phyloP scores from a whole-genome alignment of 805 yeast species.

The Nakazawaea holstii region DNA sequence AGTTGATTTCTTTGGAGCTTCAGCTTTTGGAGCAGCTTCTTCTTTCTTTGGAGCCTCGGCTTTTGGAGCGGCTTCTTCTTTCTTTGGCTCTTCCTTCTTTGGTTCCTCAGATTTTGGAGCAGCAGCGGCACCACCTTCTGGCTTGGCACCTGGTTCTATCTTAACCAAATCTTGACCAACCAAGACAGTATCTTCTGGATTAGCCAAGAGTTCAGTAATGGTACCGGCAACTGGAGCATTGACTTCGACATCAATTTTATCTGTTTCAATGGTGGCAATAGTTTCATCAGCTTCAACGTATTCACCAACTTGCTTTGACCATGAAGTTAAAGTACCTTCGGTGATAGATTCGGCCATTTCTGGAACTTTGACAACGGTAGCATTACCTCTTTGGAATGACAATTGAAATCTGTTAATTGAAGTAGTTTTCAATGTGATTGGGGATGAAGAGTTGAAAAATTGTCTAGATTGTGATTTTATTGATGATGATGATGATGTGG shows the following conservation, averaged over 20 bases:
- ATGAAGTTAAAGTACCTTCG: slow-evolving; percentile 83
- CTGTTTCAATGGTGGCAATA: slow-evolving; percentile 96
- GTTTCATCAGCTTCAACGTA: slow-evolving; percentile 82
- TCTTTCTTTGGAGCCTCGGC: slow-evolving; percentile 23
- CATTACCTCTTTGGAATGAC: slow-evolving; percentile 19
- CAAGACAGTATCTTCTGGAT: slow-evolving; percentile 87
- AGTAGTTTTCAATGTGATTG: neutral
- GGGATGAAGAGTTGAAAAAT: neutral
- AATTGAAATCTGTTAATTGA: slow-evolving; percentile 2
- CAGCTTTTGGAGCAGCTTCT: slow-evolving; percentile 17
- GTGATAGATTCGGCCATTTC: slow-evolving; percentile 98
- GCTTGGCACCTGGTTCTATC: slow-evolving; percentile 76
- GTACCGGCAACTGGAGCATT: slow-evolving; percentile 93
- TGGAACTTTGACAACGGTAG: slow-evolving; percentile 76
- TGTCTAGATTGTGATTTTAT: neutral
- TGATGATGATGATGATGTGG: neutral
- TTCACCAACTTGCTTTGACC: slow-evolving; percentile 77
- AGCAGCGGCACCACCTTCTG: slow-evolving; percentile 45
- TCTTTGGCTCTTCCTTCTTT: too few species aligned
- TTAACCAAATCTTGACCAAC: slow-evolving; percentile 91
- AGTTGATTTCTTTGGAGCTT: slow-evolving; percentile 17
- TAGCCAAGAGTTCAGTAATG: slow-evolving; percentile 73
- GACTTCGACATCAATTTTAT: slow-evolving; percentile 95
- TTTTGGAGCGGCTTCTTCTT: slow-evolving; percentile 21
- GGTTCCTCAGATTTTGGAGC: slow-evolving; percentile 26